A percentile compares a stretch with the other conserved stretches of the same genome.
Conservation (phyloP, 805 yeast genomes). For the Cyberlindnera mycetangii region DNA sequence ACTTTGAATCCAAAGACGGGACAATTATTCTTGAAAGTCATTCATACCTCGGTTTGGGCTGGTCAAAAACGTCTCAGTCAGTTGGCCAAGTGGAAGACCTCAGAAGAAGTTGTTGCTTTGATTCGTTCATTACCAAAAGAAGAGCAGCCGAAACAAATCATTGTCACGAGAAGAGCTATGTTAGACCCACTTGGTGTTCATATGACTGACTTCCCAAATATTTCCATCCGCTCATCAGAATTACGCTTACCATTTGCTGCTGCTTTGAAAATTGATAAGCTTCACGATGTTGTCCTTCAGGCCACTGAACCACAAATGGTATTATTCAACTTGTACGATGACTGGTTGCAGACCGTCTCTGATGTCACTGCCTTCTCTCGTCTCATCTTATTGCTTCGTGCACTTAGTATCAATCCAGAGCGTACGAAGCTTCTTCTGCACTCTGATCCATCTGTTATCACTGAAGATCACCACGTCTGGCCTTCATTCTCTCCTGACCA, state of each 20-base stretch:
- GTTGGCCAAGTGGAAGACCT: slow-evolving; percentile 96
- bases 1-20: slow-evolving; percentile 90
- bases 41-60: slow-evolving; percentile 94
- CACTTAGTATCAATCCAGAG: slow-evolving; percentile 73
- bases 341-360: slow-evolving; percentile 83
- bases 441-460: slow-evolving; percentile 67
- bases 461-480: slow-evolving; percentile 87
- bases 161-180: slow-evolving; percentile 87
- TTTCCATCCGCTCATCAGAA: slow-evolving; percentile 85
- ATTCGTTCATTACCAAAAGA: slow-evolving; percentile 86
- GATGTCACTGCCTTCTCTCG: slow-evolving; percentile 94
- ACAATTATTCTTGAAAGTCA: slow-evolving; percentile 81
- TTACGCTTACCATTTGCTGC: slow-evolving; percentile 86
- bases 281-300: slow-evolving; percentile 72
- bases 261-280: slow-evolving; percentile 75
- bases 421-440: slow-evolving; percentile 70
- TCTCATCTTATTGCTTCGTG: slow-evolving; percentile 76
- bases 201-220: slow-evolving; percentile 94
- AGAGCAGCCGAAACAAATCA: slow-evolving; percentile 91
- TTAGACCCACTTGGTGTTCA: slow-evolving; percentile 94
- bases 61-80: slow-evolving; percentile 95
- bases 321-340: slow-evolving; percentile 86
- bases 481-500: slow-evolving; percentile 85
- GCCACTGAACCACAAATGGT: slow-evolving; percentile 95
- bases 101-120: slow-evolving; percentile 93